A percentile compares a stretch with the other conserved stretches of the same genome.
Evolutionary conservation across 1,139 yeast species (phyloP).

Genomic region (Saccharomycopsis hybrid): DNA sequence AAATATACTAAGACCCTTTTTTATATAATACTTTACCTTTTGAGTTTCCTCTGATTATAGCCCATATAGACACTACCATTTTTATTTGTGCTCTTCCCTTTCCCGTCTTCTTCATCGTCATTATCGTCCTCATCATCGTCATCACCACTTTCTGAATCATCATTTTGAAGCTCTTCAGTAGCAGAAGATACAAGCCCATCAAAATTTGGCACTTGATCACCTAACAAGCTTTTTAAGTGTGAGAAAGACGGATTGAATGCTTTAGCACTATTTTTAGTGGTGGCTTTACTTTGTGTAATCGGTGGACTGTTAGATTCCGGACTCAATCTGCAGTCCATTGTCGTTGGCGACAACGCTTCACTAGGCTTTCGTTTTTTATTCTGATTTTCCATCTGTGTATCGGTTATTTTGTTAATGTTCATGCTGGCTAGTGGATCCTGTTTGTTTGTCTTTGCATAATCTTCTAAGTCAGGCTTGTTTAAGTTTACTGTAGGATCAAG

Average conservation of each 20-base stretch:
- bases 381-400: neutral
- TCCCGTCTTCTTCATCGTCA: neutral
- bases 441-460: conserved; percentile 13
- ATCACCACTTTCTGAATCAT: neutral
- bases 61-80: no score
- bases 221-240: conserved; percentile 16
- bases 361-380: conserved; percentile 2
- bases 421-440: conserved; percentile 8
- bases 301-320: no score
- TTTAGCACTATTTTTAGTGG: neutral
- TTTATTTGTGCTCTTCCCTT: no score
- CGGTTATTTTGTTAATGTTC: neutral
- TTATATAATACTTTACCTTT: no score
- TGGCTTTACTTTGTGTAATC: neutral
- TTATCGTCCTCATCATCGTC: neutral
- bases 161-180: conserved; percentile 10
- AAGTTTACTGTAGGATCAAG: conserved; percentile 30
- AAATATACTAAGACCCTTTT: no score
- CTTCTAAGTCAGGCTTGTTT: conserved; percentile 13
- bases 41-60: no score
- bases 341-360: conserved; percentile 2
- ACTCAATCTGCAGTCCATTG: neutral
- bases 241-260: conserved; percentile 9
- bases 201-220: conserved; percentile 13
- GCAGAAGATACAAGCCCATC: conserved; percentile 13